Evolutionary conservation across 129 eudicot genomes (phyloP), one percentile per base, ranked within the genome.

Genomic region (Artemisia tridentata): DNA sequence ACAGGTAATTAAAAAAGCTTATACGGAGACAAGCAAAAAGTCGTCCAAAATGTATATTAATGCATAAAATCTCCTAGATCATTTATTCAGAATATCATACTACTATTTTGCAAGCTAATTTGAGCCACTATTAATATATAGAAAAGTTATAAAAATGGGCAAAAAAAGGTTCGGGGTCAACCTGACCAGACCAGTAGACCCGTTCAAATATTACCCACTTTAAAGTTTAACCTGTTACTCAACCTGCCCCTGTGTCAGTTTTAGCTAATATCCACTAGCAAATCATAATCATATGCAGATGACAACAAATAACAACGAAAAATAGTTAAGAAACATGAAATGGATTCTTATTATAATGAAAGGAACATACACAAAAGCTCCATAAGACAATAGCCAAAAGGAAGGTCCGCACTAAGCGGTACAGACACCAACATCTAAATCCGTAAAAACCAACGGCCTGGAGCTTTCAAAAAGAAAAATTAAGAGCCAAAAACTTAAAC

Each of bases 391-490:
- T 53, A 68, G 75, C 80, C 75, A 69, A 77, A 77, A 78, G 81
- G 77, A 63, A 71, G 60, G 67, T 58, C 80, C 81, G 62, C 81
- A 63, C 19, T 54, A 71, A 71, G 81, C 81, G 81, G 77, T 78
- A 78, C 81, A 64, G 81, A 78, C 72, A 63, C 76, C 81, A 54
- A 71, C 68, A 53, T 64, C 34, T 64, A 71, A 63, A 78, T 78
- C 81, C 61, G 81, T 78, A 78, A 78, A 78, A 78, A 78, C 81
- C 72, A 71, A 71, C 68, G 72, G 81, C 81, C 77, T 71, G 81
- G 77, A 71, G 81, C 81, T 78, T 78, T 78, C 67, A 71, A 71
- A 78, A 78, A 75, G 43, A 52, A 31, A 41, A 52, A 47, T 21
- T 58, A 69, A 65, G 21, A 65, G 25, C 60, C 21, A 58, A 71